Percentiles rank a stretch among this genome's conserved stretches.
Evolutionary conservation across 306 rosid genomes (phyloP).

Genomic region (Vachellia pachyceras): DNA sequence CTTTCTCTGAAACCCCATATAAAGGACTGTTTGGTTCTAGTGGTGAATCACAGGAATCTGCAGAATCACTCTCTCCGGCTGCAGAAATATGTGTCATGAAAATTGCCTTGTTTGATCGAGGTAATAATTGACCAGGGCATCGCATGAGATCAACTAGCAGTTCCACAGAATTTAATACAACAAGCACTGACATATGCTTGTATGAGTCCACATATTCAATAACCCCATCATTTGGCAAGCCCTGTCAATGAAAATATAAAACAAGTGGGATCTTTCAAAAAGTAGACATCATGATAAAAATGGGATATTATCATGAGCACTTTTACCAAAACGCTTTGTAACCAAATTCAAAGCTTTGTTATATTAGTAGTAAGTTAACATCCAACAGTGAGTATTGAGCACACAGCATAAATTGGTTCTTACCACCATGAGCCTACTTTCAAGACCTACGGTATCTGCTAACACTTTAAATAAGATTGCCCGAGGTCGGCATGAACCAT

Average conservation of each 20-base stretch:
- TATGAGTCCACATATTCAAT: slow-evolving; percentile 81
- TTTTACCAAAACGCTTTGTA: slow-evolving; percentile 14
- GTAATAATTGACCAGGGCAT: slow-evolving; percentile 87
- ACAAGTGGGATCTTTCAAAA: slow-evolving; percentile 37
- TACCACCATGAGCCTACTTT: slow-evolving; percentile 90
- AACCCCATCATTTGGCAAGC: slow-evolving; percentile 86
- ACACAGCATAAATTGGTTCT: slow-evolving; percentile 45
- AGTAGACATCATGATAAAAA: slow-evolving; percentile 23
- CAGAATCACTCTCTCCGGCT: slow-evolving; percentile 98
- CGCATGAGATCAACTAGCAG: slow-evolving; percentile 94
- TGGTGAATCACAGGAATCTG: slow-evolving; percentile 96
- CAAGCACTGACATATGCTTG: slow-evolving; percentile 92
- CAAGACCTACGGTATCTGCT: slow-evolving; percentile 94
- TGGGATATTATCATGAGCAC: slow-evolving; percentile 26
- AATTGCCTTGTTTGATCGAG: slow-evolving; percentile 81
- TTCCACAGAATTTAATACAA: slow-evolving; percentile 82
- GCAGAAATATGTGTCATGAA: slow-evolving; percentile 91
- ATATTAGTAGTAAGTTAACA: neutral
- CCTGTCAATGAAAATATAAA: slow-evolving; percentile 57
- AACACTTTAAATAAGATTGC: slow-evolving; percentile 95
- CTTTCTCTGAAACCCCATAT: slow-evolving; percentile 85
- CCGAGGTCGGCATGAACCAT: slow-evolving; percentile 94
- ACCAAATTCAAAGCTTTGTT: slow-evolving; percentile 12
- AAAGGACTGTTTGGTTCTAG: slow-evolving; percentile 98
- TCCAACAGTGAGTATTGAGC: slow-evolving; percentile 11